Conservation (phyloP, 2,329 filamentous ascomycete species). For the Fusarium heterosporum region DNA sequence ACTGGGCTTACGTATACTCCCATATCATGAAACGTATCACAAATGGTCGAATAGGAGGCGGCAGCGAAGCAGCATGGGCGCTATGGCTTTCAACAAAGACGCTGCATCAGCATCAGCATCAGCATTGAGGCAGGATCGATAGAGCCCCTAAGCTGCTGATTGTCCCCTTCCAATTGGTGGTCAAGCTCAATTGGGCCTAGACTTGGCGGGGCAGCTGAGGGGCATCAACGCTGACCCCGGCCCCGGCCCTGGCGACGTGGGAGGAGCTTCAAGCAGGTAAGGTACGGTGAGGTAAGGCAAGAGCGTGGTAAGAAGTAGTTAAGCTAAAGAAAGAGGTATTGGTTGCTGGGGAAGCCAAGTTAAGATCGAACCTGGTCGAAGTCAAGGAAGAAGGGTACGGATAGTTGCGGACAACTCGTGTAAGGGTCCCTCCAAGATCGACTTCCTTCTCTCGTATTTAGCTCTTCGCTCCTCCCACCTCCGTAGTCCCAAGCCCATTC, state of each 20-base stretch:
- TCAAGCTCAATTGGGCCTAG: conserved; percentile 33
- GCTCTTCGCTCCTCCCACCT: conserved; percentile 31
- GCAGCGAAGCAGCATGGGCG: conserved; percentile 40
- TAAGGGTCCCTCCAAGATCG: conserved; percentile 39
- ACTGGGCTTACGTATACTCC: conserved; percentile 29
- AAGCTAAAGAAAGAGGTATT: conserved; percentile 20
- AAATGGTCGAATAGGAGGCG: conserved; percentile 41
- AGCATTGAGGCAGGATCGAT: conserved; percentile 26
- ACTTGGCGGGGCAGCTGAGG: conserved; percentile 48
- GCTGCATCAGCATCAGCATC: conserved; percentile 1
- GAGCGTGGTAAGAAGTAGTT: conserved; percentile 22
- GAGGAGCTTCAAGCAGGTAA: conserved; percentile 42
- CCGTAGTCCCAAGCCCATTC: conserved; percentile 20
- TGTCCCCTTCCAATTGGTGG: conserved; percentile 27
- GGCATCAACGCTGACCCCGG: conserved; percentile 36
- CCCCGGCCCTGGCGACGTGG: conserved; percentile 22
- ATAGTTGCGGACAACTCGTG: conserved; percentile 13
- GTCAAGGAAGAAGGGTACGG: conserved; percentile 30
- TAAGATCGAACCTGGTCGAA: conserved; percentile 13
- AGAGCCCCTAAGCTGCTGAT: conserved; percentile 19
- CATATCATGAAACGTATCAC: conserved; percentile 10
- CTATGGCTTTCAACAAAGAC: conserved; percentile 17
- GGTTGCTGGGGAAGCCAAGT: conserved; percentile 21
- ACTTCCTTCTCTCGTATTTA: conserved; percentile 39
- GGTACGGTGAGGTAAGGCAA: conserved; percentile 34